These are phyloP conservation scores for Beauveria asiatica DNA, from an alignment of 2,329 filamentous ascomycete species.

Conservation along the genomic window DNA sequence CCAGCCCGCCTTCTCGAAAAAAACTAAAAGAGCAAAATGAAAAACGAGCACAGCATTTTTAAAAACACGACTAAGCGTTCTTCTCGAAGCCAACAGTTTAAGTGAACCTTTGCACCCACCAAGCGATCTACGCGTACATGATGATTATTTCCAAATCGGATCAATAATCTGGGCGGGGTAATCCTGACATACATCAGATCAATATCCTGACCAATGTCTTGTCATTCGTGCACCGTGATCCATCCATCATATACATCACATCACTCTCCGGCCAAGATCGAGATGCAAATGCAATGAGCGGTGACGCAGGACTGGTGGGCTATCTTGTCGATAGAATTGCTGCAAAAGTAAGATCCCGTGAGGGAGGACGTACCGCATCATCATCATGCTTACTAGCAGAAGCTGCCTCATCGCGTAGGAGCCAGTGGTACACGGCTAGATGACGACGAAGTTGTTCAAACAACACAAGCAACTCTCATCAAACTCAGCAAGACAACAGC, in stretches of 20 bases:
- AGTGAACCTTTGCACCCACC: no score
- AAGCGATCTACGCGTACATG: no score
- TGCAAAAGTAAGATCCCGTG: conserved; percentile 40
- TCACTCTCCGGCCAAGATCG: neutral
- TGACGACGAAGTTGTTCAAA: conserved; percentile 52
- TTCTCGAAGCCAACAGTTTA: no score
- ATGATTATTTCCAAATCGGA: no score
- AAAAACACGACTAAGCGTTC: no score
- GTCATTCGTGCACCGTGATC: neutral
- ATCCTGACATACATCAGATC: no score
- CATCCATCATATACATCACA: neutral
- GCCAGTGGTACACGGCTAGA: conserved; percentile 46
- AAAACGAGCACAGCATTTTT: no score
- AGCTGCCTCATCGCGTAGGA: conserved; percentile 58
- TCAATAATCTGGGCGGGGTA: no score
- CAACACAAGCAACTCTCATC: conserved; percentile 53
- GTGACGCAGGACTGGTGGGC: conserved; percentile 47
- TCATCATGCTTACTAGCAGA: neutral
- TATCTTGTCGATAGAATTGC: conserved; percentile 51
- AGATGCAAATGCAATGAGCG: conserved; percentile 34
- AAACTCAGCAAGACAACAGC: conserved; percentile 49
- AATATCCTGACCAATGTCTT: no score
- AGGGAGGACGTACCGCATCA: no score
- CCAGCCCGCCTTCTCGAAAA: no score
- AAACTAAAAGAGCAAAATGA: no score